Base-by-base conservation (phyloP, 2,329 filamentous ascomycete species). In the Didymella keratinophila region DNA sequence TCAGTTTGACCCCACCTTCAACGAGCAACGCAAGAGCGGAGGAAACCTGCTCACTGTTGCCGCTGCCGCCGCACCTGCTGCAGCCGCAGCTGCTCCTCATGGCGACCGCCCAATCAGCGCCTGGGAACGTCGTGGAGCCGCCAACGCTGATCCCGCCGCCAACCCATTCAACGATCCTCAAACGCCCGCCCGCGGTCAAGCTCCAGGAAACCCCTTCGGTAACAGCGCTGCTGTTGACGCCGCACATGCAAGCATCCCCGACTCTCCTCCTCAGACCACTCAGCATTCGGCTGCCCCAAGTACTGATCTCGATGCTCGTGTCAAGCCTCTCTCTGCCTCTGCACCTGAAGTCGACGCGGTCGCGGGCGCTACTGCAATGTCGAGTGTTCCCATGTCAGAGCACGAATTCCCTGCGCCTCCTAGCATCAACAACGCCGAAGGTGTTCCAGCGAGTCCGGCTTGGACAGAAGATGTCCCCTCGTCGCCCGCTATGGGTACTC, bases 1-100 rank as follows among this genome's bases (percentile, higher is more conserved):
- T 39, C 88, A 95, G 70, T 93, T 97, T 78, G 83, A 91, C 37
- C 90, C 92, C 5, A 87, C 86, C 70, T 84, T 91, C 62, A 80
- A 74, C 60, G 76, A 75, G 25, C 75, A 78, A 59, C 71, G 74
- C 61, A 79, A 77, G 75, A 77, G 70, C 58, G 71, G 70, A 57
- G 76, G 70, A 58, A 74, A 76, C 56, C 49, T 75, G 47, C 73
- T 77, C 43, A 69, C 62, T 43, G 69, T 73, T 44, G 71, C 70
- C 27, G 69, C 68, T 30, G 74, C 71, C 43, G 73, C 55, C n/a
- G 54, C 65, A 47, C 52, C 70, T 45, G 73, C 64, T n/a, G 69
- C 60, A 20, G 69, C 60, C 23, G 60, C 64, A 66, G 44, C 43
- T 25, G 43, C 44, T 34, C 3, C 63, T 63, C 25, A 66, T 58